A percentile compares a stretch with the other conserved stretches of the same genome.
These are phyloP conservation scores for Trametes cingulata DNA, from an alignment of 768 basidiomycete species.

Conservation along the genomic window DNA sequence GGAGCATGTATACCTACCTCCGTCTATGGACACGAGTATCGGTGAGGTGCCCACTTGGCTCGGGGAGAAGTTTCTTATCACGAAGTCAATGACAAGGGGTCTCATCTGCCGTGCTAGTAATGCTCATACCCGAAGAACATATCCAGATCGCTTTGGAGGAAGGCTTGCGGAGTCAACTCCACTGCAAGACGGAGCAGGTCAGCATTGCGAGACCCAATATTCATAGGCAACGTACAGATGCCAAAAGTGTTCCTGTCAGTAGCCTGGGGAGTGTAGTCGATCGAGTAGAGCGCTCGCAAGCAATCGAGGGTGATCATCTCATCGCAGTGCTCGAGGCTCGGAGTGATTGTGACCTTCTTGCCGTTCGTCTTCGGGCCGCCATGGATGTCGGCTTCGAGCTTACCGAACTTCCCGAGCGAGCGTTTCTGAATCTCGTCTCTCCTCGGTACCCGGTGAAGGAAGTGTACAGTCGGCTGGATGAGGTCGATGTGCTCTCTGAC, in stretches of 20 bases:
- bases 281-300: conserved; percentile 34
- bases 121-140: conserved; percentile 34
- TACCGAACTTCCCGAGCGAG: conserved; percentile 27
- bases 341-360: conserved; percentile 19
- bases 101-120: not conserved
- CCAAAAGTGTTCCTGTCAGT: conserved; percentile 33
- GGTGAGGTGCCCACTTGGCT: conserved; percentile 42
- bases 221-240: conserved; percentile 26
- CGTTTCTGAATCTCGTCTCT: conserved; percentile 41
- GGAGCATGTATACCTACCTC: conserved; percentile 32
- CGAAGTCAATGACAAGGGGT: not conserved
- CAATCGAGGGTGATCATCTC: conserved; percentile 33
- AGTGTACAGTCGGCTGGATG: conserved; percentile 73
- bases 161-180: conserved; percentile 46
- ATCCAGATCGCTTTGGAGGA: conserved; percentile 44
- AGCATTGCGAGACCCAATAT: not conserved
- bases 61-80: conserved; percentile 38
- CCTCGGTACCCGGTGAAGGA: conserved; percentile 34
- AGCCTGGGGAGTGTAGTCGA: conserved; percentile 27
- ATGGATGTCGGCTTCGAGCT: conserved; percentile 2
- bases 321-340: conserved; percentile 30
- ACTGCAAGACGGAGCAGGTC: conserved; percentile 28
- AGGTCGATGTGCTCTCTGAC: conserved; percentile 63
- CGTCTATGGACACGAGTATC: conserved; percentile 33
- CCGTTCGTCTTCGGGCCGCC: conserved; percentile 17